A percentile compares a stretch with the other conserved stretches of the same genome.
Conservation (phyloP, 352 stramenopile genomes). For the Pythium apleroticum region DNA sequence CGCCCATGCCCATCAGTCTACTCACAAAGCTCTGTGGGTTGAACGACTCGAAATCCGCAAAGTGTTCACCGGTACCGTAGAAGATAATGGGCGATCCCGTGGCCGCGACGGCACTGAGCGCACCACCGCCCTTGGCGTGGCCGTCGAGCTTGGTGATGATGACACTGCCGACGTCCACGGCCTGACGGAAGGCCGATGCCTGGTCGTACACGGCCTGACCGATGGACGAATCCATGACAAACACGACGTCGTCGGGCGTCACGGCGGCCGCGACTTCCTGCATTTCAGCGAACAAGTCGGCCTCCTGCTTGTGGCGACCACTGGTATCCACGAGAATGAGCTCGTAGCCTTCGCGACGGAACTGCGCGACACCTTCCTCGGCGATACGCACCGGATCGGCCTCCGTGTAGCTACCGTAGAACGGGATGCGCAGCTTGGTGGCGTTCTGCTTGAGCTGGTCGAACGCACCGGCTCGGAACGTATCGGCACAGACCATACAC, state of each 20-base stretch:
- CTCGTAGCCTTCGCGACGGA: constrained; percentile 97
- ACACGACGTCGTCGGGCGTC: constrained; percentile 96
- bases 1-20: constrained; percentile 97
- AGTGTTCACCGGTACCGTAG: constrained; percentile 97
- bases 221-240: constrained; percentile 99
- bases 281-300: constrained; percentile 99
- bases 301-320: constrained; percentile 98
- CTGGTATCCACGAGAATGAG: constrained; percentile 99
- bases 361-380: constrained; percentile 97
- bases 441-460: constrained; percentile 99
- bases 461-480: constrained; percentile 97
- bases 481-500: constrained; percentile 99
- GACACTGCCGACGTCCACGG: constrained; percentile 96
- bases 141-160: constrained; percentile 99
- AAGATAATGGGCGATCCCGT: constrained; percentile 98
- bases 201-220: constrained; percentile 98
- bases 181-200: constrained; percentile 93
- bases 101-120: constrained; percentile 96
- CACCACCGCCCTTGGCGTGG: constrained; percentile 98
- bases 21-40: constrained; percentile 97
- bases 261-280: constrained; percentile 96
- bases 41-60: constrained; percentile 98
- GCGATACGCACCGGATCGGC: constrained; percentile 98
- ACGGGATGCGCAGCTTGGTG: constrained; percentile 97
- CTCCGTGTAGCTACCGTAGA: constrained; percentile 98